Evolutionary conservation across 208 protist genomes (phyloP).

Genomic region (Wallacemonas sp.): DNA sequence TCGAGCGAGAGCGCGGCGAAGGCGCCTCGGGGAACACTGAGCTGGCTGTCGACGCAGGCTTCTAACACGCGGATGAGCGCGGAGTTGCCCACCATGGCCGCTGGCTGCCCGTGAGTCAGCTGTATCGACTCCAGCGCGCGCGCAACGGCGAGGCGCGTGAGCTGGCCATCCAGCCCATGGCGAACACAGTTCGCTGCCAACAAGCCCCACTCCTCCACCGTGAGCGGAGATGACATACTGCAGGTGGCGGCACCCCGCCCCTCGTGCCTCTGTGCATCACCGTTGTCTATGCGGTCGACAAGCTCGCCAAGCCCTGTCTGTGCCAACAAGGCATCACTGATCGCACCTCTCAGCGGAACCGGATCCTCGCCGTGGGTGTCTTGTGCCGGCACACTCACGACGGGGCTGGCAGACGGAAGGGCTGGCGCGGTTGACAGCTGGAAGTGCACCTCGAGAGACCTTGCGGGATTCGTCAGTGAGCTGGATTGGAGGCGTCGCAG

Average conservation of each 20-base stretch:
- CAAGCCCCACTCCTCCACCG: constrained; percentile 52
- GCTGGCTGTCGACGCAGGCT: constrained; percentile 44
- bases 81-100: background rate
- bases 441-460: constrained; percentile 74
- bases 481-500: constrained; percentile 79
- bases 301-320: constrained; percentile 7
- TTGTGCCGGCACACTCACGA: background rate
- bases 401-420: background rate
- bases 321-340: constrained; percentile 21
- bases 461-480: constrained; percentile 54
- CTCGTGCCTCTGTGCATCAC: background rate
- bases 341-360: constrained; percentile 12
- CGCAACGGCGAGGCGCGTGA: background rate
- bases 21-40: background rate
- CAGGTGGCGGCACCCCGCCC: too few species aligned
- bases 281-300: too few species aligned
- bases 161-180: constrained; percentile 28
- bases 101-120: background rate
- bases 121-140: constrained; percentile 13
- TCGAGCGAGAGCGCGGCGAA: constrained; percentile 27
- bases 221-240: too few species aligned
- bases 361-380: background rate
- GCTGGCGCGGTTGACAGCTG: background rate
- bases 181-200: constrained; percentile 65
- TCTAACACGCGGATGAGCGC: constrained; percentile 62